These are phyloP conservation scores for Diutina mesorugosa DNA, from an alignment of 1,139 yeast genomes.

Conservation along the genomic window DNA sequence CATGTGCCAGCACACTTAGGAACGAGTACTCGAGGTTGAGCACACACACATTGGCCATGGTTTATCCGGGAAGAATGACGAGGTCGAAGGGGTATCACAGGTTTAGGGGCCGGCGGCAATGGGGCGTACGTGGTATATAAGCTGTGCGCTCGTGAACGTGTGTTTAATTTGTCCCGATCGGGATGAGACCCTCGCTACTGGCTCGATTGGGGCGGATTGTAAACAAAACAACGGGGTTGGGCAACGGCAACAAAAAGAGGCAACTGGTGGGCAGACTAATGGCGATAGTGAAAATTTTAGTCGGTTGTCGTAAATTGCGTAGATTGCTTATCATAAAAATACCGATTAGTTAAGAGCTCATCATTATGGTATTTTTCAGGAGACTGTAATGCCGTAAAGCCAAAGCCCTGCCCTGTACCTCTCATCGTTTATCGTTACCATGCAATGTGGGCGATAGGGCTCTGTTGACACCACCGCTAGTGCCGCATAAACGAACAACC, in stretches of 20 bases:
- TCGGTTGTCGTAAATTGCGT: no score
- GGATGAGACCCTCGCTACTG: not conserved
- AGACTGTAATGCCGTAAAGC: no score
- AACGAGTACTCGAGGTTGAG: constrained; percentile 1
- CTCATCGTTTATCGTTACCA: not conserved
- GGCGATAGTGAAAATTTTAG: not conserved
- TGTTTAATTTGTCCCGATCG: not conserved
- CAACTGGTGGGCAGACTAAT: not conserved
- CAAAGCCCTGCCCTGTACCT: not conserved
- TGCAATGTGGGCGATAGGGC: not conserved
- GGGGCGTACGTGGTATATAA: not conserved
- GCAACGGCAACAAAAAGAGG: not conserved
- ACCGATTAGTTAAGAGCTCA: not conserved
- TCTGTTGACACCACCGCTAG: not conserved
- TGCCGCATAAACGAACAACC: not conserved
- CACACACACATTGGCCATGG: constrained; percentile 1
- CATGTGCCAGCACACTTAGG: not conserved
- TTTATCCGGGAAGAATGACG: not conserved
- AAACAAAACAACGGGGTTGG: not conserved
- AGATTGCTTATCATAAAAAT: no score
- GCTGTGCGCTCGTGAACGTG: not conserved
- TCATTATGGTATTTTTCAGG: not conserved
- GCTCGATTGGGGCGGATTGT: not conserved
- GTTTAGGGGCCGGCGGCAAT: not conserved
- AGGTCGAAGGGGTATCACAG: not conserved